Base-by-base conservation (phyloP, 495 filamentous ascomycete genomes). In the Daldinia caldariorum region DNA sequence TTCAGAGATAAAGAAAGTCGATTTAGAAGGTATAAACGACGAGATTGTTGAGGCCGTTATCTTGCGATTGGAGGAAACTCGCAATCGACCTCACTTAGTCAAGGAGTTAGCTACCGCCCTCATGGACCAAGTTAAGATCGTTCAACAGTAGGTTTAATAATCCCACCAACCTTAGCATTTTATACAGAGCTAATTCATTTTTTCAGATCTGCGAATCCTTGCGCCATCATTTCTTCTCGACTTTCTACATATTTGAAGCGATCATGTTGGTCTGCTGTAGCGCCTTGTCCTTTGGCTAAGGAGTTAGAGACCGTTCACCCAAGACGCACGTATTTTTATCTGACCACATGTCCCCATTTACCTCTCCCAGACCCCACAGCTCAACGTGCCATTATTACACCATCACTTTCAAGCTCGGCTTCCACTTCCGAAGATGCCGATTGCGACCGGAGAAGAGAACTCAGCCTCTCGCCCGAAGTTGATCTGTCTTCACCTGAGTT, bases 21-120 rank as follows among this genome's bases (percentile, higher is more conserved):
- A 97, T 75, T 86, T 94, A 63, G 89, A 94, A 67, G 91, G 91
- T 55, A 95, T 97, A 79, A 91, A 92, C 73, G 95, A 99, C 78
- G 94, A 97, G 67, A 96, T 99, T 63, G 94, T 99, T 45, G 89
- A 95, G 68, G 94, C 87, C 10, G 94, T 97, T 47, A 93, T 98
- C 63, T 83, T 95, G 62, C 94, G 96, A 80, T 82, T 99, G 64
- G 92, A 98, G 78, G 90, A 90, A 77, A 95, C 96, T 8, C 92
- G 91, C 35, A 99, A 99, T 81, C 85, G 93, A 57, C 95, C 95
- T 4, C 95, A 97, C 71, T 81, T 97, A 22, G 92, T 97, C 55
- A 97, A 97, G 79, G 96, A 98, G 80, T 87, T 99, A 37, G 94
- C 95, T 47, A 84, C 90, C 6, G 85, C 96, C 22, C 85, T 99